Conservation (phyloP, 768 basidiomycete species). For the Pleurotus cornucopiae region DNA sequence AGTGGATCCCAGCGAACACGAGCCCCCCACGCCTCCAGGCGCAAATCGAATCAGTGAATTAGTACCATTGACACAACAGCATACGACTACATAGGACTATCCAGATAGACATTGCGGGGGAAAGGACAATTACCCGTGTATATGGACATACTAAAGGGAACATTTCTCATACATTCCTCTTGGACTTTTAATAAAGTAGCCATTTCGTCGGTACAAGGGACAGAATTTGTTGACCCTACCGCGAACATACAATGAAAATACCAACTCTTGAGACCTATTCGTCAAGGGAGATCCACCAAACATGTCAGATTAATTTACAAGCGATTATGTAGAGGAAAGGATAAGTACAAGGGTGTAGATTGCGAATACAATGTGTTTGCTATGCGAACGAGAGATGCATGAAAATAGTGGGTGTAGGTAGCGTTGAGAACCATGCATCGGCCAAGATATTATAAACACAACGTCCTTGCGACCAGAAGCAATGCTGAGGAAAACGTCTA, state of each 20-base stretch:
- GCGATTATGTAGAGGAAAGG: neutral
- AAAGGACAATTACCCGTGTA: neutral
- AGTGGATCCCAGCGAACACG: conserved; percentile 57
- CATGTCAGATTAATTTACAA: neutral
- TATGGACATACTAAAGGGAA: no score
- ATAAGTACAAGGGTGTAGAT: neutral
- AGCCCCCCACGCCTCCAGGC: conserved; percentile 49
- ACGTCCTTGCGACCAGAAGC: neutral
- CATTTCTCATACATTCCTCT: no score
- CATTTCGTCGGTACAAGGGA: no score
- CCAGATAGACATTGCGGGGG: neutral
- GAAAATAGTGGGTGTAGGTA: neutral
- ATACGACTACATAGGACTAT: no score
- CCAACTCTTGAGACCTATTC: neutral
- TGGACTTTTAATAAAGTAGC: no score
- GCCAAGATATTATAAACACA: neutral
- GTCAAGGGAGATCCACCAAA: neutral
- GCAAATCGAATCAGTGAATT: neutral
- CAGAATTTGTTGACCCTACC: no score
- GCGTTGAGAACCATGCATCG: neutral
- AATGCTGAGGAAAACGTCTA: no score
- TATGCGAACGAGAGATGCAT: neutral
- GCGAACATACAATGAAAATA: neutral
- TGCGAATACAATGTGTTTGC: conserved; percentile 2
- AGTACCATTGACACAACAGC: no score